phyloP scores from a whole-genome alignment of 345 rosid species.

The Eucalyptus marginata region DNA sequence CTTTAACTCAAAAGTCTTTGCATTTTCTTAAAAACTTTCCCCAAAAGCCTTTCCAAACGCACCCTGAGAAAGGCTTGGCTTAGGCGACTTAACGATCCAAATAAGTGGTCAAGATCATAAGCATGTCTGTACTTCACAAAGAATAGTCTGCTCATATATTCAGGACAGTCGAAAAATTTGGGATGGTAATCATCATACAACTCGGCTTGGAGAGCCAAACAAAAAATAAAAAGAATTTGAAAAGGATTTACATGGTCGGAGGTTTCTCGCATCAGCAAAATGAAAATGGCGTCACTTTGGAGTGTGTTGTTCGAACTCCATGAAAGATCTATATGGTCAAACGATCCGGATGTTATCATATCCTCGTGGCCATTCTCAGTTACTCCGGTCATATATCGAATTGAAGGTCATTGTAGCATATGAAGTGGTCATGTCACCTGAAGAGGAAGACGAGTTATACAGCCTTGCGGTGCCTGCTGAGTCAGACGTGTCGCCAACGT shows the following conservation, averaged over 20 bases:
- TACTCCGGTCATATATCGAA: slow-evolving; percentile 39
- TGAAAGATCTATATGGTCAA: neutral
- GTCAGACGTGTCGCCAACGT: neutral
- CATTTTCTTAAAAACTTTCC: too few relatives aligned
- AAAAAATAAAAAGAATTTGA: neutral
- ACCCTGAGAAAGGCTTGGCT: neutral
- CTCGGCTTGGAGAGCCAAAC: neutral
- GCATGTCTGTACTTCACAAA: neutral
- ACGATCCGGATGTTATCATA: neutral
- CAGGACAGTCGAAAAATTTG: neutral
- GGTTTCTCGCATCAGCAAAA: neutral
- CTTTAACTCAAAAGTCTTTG: too few relatives aligned
- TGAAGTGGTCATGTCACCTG: slow-evolving; percentile 14
- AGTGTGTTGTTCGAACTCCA: neutral
- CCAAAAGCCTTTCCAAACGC: too few relatives aligned
- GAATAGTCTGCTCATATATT: neutral
- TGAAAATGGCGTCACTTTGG: neutral
- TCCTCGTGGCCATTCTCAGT: neutral
- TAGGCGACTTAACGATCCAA: neutral
- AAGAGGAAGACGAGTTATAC: slow-evolving; percentile 12
- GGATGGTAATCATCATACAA: neutral
- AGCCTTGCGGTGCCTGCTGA: neutral
- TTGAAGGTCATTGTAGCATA: slow-evolving; percentile 53
- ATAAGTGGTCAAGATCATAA: neutral
- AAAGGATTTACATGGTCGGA: neutral